Percentiles rank a stretch among this genome's conserved stretches.
Conservation (phyloP, 2,329 filamentous ascomycete species). For the Penicillium palitans region DNA sequence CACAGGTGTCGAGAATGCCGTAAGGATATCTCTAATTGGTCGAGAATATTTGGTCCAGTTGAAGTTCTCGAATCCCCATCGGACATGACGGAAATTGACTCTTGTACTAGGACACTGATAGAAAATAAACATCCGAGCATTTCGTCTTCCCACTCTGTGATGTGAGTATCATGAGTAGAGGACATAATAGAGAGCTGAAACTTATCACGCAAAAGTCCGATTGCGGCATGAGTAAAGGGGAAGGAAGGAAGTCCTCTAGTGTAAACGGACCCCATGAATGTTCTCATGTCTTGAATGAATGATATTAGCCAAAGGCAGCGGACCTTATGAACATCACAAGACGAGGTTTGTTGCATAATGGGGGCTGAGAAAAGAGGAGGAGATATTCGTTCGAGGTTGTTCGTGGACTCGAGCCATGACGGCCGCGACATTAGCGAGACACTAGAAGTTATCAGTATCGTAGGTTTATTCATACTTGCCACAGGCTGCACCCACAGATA, state of each 20-base stretch:
- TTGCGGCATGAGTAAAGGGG: constrained; percentile 7
- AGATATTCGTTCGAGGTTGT: constrained; percentile 21
- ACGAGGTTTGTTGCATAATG: neutral
- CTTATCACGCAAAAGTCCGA: neutral
- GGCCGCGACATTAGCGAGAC: constrained; percentile 32
- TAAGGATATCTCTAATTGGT: constrained; percentile 12
- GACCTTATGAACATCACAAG: constrained; percentile 26
- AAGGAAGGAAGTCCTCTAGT: constrained; percentile 14
- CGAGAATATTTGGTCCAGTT: neutral
- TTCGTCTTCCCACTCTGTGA: neutral
- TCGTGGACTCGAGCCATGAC: constrained; percentile 32
- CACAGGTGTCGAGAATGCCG: constrained; percentile 9
- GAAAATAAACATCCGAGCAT: neutral
- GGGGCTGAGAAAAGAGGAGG: constrained; percentile 5
- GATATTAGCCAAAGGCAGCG: constrained; percentile 34
- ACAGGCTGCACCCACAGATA: constrained; percentile 27
- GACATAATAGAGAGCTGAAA: neutral
- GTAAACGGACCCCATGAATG: constrained; percentile 27
- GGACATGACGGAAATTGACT: neutral
- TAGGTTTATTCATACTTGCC: neutral
- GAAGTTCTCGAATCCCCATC: neutral
- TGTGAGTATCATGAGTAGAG: neutral
- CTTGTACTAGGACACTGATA: neutral
- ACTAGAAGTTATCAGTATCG: constrained; percentile 13
- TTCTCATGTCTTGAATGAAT: constrained; percentile 34